These are phyloP conservation scores for Scenedesmus sp. DNA, from an alignment of 163 green algal species.

Conservation along the genomic window DNA sequence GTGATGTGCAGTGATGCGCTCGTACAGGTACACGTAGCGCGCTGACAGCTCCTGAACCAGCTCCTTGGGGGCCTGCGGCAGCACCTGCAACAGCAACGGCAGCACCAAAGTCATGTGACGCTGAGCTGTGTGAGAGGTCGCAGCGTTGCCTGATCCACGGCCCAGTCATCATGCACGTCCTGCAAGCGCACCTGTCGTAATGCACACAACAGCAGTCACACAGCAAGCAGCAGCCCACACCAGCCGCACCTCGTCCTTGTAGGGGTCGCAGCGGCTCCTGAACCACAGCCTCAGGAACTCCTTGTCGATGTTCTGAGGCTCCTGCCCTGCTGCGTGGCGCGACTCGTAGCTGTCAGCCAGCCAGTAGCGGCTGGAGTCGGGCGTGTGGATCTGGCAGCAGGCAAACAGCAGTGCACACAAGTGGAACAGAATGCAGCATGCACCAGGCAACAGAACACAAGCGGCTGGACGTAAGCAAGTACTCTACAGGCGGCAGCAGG, in stretches of 20 bases:
- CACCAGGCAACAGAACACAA: neutral
- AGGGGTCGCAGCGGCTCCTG: slow-evolving; percentile 94
- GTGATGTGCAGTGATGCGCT: slow-evolving; percentile 92
- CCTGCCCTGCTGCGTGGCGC: slow-evolving; percentile 77
- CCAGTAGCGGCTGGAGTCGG: slow-evolving; percentile 97
- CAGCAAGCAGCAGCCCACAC: neutral
- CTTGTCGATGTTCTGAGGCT: slow-evolving; percentile 98
- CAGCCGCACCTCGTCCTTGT: slow-evolving; percentile 84
- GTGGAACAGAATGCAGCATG: neutral
- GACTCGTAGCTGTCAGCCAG: slow-evolving; percentile 90
- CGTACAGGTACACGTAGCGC: slow-evolving; percentile 97
- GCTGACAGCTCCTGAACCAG: slow-evolving; percentile 91
- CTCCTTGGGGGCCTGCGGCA: slow-evolving; percentile 91
- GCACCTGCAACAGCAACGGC: slow-evolving; percentile 59
- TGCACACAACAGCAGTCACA: neutral
- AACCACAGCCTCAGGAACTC: slow-evolving; percentile 99
- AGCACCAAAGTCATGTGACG: no score
- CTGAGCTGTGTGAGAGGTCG: no score
- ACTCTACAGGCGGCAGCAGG: neutral
- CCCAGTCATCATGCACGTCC: no score
- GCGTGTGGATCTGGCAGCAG: slow-evolving; percentile 84
- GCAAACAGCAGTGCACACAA: neutral
- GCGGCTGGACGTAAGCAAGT: neutral
- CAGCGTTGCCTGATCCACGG: no score
- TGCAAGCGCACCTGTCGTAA: no score